Evolutionary conservation across 768 basidiomycete species (phyloP), one percentile per base, ranked within the genome.

Genomic region (Auricularia auricula-judae): DNA sequence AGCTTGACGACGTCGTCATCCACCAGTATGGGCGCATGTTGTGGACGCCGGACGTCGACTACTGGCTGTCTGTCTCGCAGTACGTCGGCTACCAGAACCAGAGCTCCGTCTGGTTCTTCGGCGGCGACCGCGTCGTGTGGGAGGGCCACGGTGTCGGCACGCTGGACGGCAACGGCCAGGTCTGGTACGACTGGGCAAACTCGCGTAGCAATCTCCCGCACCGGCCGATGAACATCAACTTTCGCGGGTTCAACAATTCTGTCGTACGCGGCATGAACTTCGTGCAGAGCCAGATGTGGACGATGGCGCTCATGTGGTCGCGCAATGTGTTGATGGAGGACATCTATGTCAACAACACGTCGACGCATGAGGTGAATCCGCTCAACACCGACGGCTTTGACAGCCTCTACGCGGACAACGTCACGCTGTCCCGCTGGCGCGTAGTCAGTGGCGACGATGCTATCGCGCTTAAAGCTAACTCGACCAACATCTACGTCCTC

Each of bases 251-350:
- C 4, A 77, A 70, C 12, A 69, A 76, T 47, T 77, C 76, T 11
- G 65, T 70, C 3, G 74, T 77, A 62, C 67, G 70, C n/a, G 75
- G 76, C 29, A 67, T 77, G 47, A 73, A 75, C 61, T 75, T 79
- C 60, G 72, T 78, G 34, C 78, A 78, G 63, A 76, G 76, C 21
- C 77, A 77, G 64, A 76, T 77, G 66, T 79, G 78, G 78, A 77
- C 78, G 2, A 77, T 75, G 70, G 71, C 76, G 23, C 67, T 78
- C 36, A 73, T 71, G 39, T 64, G 70, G 33, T 75, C 76, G 21
- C 70, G 74, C 62, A 73, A 76, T 62, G 70, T 79, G 39, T 66
- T 76, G 33, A 68, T 78, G 65, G 72, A 75, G 61, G 72, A 75
- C 44, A 76, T 78, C 23, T 78, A 77, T 62, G 71, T 79, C 66